These are phyloP conservation scores for Knufia petricola DNA, from an alignment of 2,329 filamentous ascomycete genomes.

Conservation along the genomic window DNA sequence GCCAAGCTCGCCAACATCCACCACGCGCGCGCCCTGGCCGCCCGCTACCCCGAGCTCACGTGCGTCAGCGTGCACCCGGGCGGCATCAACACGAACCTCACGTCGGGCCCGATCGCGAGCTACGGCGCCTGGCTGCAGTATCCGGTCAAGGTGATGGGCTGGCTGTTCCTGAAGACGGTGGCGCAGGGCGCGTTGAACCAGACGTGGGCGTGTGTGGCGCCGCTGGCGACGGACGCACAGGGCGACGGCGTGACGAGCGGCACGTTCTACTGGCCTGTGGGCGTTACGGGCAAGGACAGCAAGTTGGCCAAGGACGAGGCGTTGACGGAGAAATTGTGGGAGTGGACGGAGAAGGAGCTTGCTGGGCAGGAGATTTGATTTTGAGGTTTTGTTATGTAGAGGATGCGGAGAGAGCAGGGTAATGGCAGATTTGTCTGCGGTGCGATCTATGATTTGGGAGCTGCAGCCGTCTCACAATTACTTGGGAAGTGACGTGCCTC, in stretches of 20 bases:
- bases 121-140: slow-evolving; percentile 35
- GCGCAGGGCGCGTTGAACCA: slow-evolving; percentile 34
- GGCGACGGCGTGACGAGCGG: slow-evolving; percentile 27
- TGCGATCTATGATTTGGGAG: too few species aligned
- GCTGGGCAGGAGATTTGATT: not conserved
- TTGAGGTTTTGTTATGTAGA: too few species aligned
- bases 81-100: slow-evolving; percentile 44
- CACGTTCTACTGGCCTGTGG: slow-evolving; percentile 35
- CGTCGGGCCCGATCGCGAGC: slow-evolving; percentile 45
- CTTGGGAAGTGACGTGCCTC: too few species aligned
- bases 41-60: slow-evolving; percentile 37
- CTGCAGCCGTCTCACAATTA: too few species aligned
- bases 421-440: too few species aligned
- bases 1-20: slow-evolving; percentile 44
- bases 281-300: slow-evolving; percentile 26
- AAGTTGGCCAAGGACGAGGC: slow-evolving; percentile 26
- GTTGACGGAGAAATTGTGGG: slow-evolving; percentile 32
- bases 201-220: slow-evolving; percentile 34
- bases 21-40: slow-evolving; percentile 34
- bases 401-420: too few species aligned
- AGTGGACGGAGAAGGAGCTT: slow-evolving; percentile 35
- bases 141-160: slow-evolving; percentile 4
- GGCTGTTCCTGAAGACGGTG: slow-evolving; percentile 18
- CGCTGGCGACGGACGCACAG: slow-evolving; percentile 14
- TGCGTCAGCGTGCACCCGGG: slow-evolving; percentile 41